Percentiles rank a stretch among this genome's conserved stretches.
Conservation (phyloP, 83 land plant species). For the Picea mariana region DNA sequence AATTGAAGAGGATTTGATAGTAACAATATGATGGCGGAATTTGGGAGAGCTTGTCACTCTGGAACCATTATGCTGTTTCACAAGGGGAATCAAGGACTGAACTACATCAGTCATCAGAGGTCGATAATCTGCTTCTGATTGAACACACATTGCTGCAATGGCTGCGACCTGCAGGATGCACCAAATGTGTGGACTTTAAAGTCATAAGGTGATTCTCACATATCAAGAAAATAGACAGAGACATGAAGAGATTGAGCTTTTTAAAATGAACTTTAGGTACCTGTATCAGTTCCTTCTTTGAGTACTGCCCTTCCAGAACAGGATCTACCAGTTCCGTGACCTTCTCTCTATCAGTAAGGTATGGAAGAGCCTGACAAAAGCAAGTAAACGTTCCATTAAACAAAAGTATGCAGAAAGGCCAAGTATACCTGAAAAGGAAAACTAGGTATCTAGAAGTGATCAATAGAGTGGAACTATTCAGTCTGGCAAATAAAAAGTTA, state of each 20-base stretch:
- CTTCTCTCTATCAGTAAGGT: slow-evolving; percentile 76
- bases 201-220: too few species aligned
- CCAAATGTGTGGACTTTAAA: too few species aligned
- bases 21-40: slow-evolving; percentile 32
- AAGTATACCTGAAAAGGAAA: neutral
- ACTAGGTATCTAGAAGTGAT: neutral
- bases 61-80: slow-evolving; percentile 27
- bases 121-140: slow-evolving; percentile 82
- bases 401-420: neutral
- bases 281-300: slow-evolving; percentile 88
- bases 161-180: slow-evolving; percentile 82
- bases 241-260: too few species aligned
- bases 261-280: slow-evolving; percentile 19
- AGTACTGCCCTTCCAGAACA: slow-evolving; percentile 60
- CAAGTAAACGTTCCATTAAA: neutral
- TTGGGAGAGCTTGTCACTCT: slow-evolving; percentile 29
- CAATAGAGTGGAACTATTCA: neutral
- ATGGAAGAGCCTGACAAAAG: slow-evolving; percentile 74
- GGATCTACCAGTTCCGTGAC: slow-evolving; percentile 88
- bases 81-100: slow-evolving; percentile 73
- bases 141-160: slow-evolving; percentile 89
- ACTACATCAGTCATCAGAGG: slow-evolving; percentile 90
- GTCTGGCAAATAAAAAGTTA: too few species aligned
- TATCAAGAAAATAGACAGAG: too few species aligned
- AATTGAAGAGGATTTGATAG: slow-evolving; percentile 32